A percentile compares a stretch with the other conserved stretches of the same genome.
These are phyloP conservation scores for Pseudodiploospora longispora DNA, from an alignment of 2,329 filamentous ascomycete genomes.

Conservation along the genomic window DNA sequence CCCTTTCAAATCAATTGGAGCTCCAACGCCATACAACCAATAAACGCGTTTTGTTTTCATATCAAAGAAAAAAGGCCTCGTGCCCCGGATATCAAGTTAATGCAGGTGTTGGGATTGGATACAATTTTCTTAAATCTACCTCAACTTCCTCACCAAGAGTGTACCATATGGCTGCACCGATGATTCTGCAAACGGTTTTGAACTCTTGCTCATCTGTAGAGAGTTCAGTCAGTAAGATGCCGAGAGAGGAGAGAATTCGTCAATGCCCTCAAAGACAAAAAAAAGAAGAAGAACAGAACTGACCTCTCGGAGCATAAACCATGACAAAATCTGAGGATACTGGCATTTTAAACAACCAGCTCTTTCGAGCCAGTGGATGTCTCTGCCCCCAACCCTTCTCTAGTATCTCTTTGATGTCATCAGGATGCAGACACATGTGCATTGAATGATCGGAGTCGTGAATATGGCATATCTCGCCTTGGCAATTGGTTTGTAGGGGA, in stretches of 20 bases:
- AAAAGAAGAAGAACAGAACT: conserved; percentile 14
- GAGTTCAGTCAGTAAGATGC: background rate
- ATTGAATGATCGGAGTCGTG: conserved; percentile 69
- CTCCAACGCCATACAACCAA: no score
- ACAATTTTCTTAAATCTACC: conserved; percentile 13
- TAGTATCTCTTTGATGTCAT: conserved; percentile 65
- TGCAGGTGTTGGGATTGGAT: background rate
- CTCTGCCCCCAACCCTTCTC: conserved; percentile 72
- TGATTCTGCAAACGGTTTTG: conserved; percentile 57
- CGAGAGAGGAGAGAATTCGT: no score
- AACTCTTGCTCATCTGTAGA: conserved; percentile 55
- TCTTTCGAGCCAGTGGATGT: conserved; percentile 58
- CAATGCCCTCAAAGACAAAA: background rate
- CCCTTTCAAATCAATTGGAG: no score
- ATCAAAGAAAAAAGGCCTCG: background rate
- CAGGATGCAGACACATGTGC: conserved; percentile 73
- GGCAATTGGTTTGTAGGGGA: conserved; percentile 61
- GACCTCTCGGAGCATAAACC: conserved; percentile 68
- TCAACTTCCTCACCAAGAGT: conserved; percentile 39
- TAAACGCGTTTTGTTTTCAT: no score
- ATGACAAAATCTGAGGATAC: conserved; percentile 71
- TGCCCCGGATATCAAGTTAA: background rate
- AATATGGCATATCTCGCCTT: conserved; percentile 76
- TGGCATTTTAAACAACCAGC: conserved; percentile 53
- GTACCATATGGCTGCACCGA: conserved; percentile 68